Percentiles rank a stretch among this genome's conserved stretches.
These are phyloP conservation scores for Pilaira anomala DNA, from an alignment of 192 early-diverging fungal genomes.

Conservation along the genomic window DNA sequence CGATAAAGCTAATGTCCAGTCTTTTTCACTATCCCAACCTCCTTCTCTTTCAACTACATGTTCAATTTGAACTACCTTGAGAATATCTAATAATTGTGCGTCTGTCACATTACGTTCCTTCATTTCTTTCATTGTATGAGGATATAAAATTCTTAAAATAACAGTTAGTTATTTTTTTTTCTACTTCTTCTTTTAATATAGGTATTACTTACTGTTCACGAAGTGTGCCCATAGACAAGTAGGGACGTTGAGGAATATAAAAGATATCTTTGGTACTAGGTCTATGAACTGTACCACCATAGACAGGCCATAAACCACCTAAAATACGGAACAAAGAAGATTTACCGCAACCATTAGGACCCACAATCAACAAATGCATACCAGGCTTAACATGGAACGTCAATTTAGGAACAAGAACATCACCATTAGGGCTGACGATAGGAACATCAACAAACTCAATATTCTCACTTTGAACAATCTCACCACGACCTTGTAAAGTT, in stretches of 20 bases:
- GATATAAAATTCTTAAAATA: conserved; percentile 81
- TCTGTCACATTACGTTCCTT: conserved; percentile 63
- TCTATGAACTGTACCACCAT: conserved; percentile 74
- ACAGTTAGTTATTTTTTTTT: conserved; percentile 3
- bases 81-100: conserved; percentile 70
- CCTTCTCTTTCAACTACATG: conserved; percentile 87
- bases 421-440: conserved; percentile 92
- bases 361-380: conserved; percentile 84
- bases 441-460: conserved; percentile 92
- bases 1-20: conserved; percentile 91
- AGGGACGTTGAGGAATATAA: conserved; percentile 99
- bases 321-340: conserved; percentile 94
- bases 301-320: conserved; percentile 94
- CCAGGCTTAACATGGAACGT: conserved; percentile 88
- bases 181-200: not conserved
- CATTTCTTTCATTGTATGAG: conserved; percentile 84
- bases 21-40: conserved; percentile 83
- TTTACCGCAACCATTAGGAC: conserved; percentile 95
- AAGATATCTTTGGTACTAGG: conserved; percentile 86
- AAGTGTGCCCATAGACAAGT: conserved; percentile 88
- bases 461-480: conserved; percentile 66
- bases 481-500: conserved; percentile 61
- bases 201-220: conserved; percentile 75
- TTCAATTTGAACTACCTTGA: conserved; percentile 80
- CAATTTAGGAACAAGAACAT: conserved; percentile 83